Evolutionary conservation across 192 early-diverging fungal species (phyloP), one percentile per base, ranked within the genome.

Genomic region (Thoreauomyces humboldtii): DNA sequence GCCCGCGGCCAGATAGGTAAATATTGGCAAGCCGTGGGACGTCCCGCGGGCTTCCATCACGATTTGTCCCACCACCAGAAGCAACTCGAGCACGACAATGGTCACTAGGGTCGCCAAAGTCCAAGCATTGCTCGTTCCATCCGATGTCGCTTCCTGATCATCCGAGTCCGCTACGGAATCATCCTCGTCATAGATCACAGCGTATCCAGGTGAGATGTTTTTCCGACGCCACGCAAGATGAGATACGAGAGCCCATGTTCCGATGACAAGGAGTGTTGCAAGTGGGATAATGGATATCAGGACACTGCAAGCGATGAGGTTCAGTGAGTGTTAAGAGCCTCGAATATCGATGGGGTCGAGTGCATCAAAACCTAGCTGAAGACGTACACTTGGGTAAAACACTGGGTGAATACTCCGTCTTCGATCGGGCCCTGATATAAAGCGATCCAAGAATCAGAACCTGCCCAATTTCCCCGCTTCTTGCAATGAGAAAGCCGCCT

Each of bases 171-270:
- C 62, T 1, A n/a, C 48, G 22, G 22, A 36, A 41, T 41, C n/a
- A 37, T 65, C 52, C 11, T 28, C 7, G 37, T 42, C 19, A 19
- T 15, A 15, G 28, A n/a, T 19, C 28, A 45, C 38, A 55, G 29
- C 25, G 38, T 43, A 19, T 1, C 32, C 36, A 7, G 64, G 54
- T 17, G 29, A 33, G 22, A 66, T 25, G 6, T 31, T 56, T 7
- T 43, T 21, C 21, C 54, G 64, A 1, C 32, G 64, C 52, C 54
- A 58, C 22, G 58, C 27, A 29, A 66, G n/a, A 28, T 66, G 43
- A 19, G 31, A 41, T 21, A 44, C 19, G 17, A 66, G n/a, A 25
- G 64, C 36, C 11, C 11, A 17, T 6, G 53, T 58, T 17, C 48
- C 47, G 42, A 64, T 24, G 19, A 35, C 29, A 25, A 55, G 25